Evolutionary conservation across 768 basidiomycete genomes (phyloP), one percentile per base, ranked within the genome.

Genomic region (Tylopilus rubrobrunneus): DNA sequence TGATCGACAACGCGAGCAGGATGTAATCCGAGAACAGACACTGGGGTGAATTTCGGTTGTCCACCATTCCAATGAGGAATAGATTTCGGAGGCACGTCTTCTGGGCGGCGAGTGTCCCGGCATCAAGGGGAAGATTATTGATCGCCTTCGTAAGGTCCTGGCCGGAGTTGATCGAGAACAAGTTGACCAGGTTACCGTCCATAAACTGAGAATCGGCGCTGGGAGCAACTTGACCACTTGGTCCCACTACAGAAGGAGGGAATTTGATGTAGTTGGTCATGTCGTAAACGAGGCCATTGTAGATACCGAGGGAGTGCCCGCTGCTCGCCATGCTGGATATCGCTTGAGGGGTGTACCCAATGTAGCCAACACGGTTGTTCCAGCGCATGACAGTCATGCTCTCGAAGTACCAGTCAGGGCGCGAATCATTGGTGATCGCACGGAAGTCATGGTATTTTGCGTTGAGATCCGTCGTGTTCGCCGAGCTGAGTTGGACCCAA

Each of bases 331-430:
- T 81, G 58, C 79, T 82, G 61, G 75, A 78, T 66, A 97, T 81
- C 56, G 87, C 84, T 63, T 81, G 81, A 15, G 86, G 83, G 0
- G 89, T 89, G 65, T 82, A 87, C 0, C 94, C 96, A 48, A 96
- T 65, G 67, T 95, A 98, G 0, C 97, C 97, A 39, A 85, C 81
- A 37, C 96, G 89, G 61, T 83, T 84, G 49, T 83, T 86, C 77
- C 87, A 97, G 7, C 97, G 89, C 87, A 99, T 87, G 66, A 81
- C 69, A 3, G 90, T 89, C 97, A 99, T 98, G 55, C 76, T 78
- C 73, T 98, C 89, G 59, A 89, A 94, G 70, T 98, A 99, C 97
- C 97, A 99, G 66, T 99, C 97, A 0, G 97, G 96, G 9, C 97
- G 83, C 0, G 88, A 87, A 64, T 98, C 96, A 55, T 85, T 88